Conservation (phyloP, 768 basidiomycete species). For the Lactarius sp. region DNA sequence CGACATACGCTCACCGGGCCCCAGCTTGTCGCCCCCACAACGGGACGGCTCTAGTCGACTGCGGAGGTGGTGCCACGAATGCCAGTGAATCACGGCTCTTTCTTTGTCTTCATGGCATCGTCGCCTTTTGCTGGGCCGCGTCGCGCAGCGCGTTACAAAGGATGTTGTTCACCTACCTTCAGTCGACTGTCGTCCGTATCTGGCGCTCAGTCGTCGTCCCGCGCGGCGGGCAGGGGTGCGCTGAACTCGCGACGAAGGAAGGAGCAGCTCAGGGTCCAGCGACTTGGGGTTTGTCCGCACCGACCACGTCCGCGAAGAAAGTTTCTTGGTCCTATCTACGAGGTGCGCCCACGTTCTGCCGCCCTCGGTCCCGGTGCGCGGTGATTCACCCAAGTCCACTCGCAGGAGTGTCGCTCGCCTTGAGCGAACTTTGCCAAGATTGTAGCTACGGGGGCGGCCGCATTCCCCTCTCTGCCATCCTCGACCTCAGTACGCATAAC, state of each 20-base stretch:
- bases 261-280: neutral
- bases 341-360: neutral
- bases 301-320: neutral
- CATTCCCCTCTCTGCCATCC: slow-evolving; percentile 11
- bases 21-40: neutral
- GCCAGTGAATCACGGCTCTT: neutral
- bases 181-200: neutral
- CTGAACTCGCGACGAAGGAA: neutral
- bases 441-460: neutral
- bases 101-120: slow-evolving; percentile 2
- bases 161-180: neutral
- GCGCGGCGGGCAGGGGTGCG: neutral
- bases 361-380: no score
- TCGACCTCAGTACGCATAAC: slow-evolving; percentile 6
- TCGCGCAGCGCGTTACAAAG: neutral
- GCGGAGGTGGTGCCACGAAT: neutral
- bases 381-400: neutral
- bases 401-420: slow-evolving; percentile 10
- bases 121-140: neutral
- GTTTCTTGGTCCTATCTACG: slow-evolving; percentile 18
- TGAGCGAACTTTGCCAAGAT: slow-evolving; percentile 17
- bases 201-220: neutral
- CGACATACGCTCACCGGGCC: neutral
- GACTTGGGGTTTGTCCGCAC: neutral
- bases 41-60: neutral